These are phyloP conservation scores for Aspergillus sclerotioniger DNA, from an alignment of 495 filamentous ascomycete species.

Conservation along the genomic window DNA sequence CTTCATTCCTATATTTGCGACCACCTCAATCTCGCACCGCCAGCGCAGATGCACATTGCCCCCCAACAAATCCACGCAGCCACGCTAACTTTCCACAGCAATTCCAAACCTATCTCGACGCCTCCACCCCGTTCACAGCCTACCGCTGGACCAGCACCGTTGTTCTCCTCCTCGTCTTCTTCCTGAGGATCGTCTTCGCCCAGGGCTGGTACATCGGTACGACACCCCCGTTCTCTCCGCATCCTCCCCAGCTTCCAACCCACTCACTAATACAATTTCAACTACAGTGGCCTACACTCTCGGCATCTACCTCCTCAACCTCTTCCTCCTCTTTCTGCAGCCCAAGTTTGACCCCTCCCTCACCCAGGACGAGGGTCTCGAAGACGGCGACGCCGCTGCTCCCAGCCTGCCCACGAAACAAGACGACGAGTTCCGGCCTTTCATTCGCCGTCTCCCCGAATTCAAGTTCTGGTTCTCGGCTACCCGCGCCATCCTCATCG, in stretches of 20 bases:
- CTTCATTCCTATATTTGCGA: not conserved
- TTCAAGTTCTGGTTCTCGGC: conserved; percentile 99
- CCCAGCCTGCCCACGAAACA: conserved; percentile 81
- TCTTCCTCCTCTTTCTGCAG: conserved; percentile 97
- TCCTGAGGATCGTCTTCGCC: conserved; percentile 80
- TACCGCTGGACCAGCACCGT: conserved; percentile 88
- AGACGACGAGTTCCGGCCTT: conserved; percentile 95
- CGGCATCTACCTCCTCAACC: conserved; percentile 97
- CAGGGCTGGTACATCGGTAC: conserved; percentile 99
- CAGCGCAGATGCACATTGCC: too few species aligned
- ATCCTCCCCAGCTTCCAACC: conserved; percentile 1
- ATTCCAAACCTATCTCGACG: conserved; percentile 94
- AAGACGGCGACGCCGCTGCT: conserved; percentile 77
- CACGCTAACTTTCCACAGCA: conserved; percentile 50
- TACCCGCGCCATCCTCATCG: conserved; percentile 80
- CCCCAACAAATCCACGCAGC: not conserved
- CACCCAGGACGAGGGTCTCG: conserved; percentile 91
- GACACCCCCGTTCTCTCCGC: conserved; percentile 18
- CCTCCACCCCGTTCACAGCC: conserved; percentile 78
- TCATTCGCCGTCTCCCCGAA: conserved; percentile 92
- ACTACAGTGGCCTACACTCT: conserved; percentile 87
- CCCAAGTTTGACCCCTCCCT: conserved; percentile 99
- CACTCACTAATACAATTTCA: conserved; percentile 8
- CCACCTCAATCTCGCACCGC: too few species aligned
- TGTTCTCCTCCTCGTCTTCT: conserved; percentile 73